Base-by-base conservation (phyloP, 75 land plant genomes). In the Isoetes taiwanensis region DNA sequence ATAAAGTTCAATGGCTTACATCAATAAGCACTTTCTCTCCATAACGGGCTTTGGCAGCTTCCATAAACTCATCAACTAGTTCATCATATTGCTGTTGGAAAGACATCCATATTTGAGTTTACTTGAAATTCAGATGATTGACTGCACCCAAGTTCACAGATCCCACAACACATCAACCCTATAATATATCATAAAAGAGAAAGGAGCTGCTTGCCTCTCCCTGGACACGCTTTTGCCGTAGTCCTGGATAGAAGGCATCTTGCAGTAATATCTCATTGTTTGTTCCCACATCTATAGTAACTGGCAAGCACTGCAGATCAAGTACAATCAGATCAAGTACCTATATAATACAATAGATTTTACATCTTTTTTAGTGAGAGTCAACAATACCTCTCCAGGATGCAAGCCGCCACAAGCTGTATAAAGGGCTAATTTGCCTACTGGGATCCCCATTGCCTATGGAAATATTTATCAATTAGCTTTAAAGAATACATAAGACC, bases 231-330 rank as follows among this genome's bases (percentile, higher is more conserved):
- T 58, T 57, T 52, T 58, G 68, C 28, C 61, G 61, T 11, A 65
- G 27, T 17, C 74, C 74, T 40, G 57, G 40, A 33, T 71, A 71
- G 31, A 71, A 71, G 3, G 37, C 42, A 64, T 87, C 77, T 61
- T 81, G 76, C 43, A 91, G 97, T 46, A 91, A 78, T 43, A 32
- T 66, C 55, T 79, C 63, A 64, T 91, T 91, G 76, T 83, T 91
- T 57, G 95, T 91, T 14, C 97, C 97, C 71, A 87, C 97, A 75
- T 91, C 97, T 8, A 91, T 64, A 80, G 74, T 76, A 19, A 91
- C 74, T 30, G 95, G 97, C 27, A 91, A 73, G 46, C 86, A 65
- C 93, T 86, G 66, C 20, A 65, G 10, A 9, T 11, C 23, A 2
- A 28, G 23, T 3, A 17, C 37, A 59, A 37, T 37, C 39, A 37